Conservation (phyloP, 345 rosid species). For the Lepidium didymum region DNA sequence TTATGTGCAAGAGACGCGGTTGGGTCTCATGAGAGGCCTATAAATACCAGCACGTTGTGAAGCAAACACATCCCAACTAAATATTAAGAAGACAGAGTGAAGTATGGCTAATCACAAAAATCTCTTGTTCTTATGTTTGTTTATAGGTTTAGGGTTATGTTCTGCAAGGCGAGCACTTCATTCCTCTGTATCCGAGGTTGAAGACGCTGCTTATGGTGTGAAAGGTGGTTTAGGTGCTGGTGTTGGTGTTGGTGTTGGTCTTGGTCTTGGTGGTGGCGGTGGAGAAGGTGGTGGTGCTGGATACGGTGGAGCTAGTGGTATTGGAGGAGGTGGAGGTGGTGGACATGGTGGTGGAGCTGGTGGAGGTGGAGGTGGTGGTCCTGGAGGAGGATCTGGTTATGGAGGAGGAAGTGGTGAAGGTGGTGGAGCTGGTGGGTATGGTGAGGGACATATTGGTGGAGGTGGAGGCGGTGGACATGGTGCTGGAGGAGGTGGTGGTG, state of each 20-base stretch:
- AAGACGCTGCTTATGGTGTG: slow-evolving; percentile 16
- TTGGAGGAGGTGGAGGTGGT: slow-evolving; percentile 11
- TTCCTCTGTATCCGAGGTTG: slow-evolving; percentile 11
- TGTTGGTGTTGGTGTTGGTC: slow-evolving; percentile 4
- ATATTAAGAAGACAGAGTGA: neutral
- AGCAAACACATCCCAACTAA: slow-evolving; percentile 11
- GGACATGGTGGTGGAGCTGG: slow-evolving; percentile 18
- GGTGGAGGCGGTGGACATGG: slow-evolving; percentile 27
- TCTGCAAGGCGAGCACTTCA: slow-evolving; percentile 28
- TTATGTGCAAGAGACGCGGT: slow-evolving; percentile 17
- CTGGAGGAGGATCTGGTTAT: slow-evolving; percentile 21
- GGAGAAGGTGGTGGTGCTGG: slow-evolving; percentile 26
- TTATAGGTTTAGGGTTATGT: slow-evolving; percentile 30
- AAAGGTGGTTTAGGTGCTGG: slow-evolving; percentile 17
- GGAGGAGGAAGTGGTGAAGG: slow-evolving; percentile 18
- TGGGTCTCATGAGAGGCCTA: slow-evolving; percentile 17
- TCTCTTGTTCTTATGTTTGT: slow-evolving; percentile 11
- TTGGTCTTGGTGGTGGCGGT: slow-evolving; percentile 9
- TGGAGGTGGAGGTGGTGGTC: slow-evolving; percentile 12
- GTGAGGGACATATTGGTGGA: slow-evolving; percentile 17
- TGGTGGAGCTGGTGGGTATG: slow-evolving; percentile 13
- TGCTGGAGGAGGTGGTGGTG: slow-evolving; percentile 22
- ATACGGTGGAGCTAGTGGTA: slow-evolving; percentile 22
- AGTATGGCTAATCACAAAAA: slow-evolving; percentile 20
- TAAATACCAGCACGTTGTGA: slow-evolving; percentile 18